These are phyloP conservation scores for Huntiella abstrusa DNA, from an alignment of 2,329 filamentous ascomycete genomes.

Conservation along the genomic window DNA sequence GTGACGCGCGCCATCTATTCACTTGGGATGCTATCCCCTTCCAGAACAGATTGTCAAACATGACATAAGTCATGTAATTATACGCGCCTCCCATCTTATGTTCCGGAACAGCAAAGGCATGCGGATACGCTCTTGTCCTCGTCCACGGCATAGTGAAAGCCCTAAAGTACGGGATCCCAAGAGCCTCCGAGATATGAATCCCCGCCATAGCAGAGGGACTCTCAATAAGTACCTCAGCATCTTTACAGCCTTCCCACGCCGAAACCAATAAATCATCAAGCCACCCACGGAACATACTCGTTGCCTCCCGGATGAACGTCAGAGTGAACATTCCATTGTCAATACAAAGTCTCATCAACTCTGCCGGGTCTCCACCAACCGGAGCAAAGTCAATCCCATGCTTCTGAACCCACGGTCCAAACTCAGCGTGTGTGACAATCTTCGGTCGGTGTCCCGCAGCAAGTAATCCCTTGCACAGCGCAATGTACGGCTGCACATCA, in stretches of 20 bases:
- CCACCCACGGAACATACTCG: constrained; percentile 80
- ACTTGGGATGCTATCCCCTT: constrained; percentile 78
- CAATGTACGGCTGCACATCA: constrained; percentile 95
- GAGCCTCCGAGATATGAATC: constrained; percentile 88
- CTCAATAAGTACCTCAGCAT: constrained; percentile 79
- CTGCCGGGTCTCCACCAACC: constrained; percentile 77
- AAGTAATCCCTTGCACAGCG: constrained; percentile 74
- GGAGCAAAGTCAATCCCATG: constrained; percentile 86
- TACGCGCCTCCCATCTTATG: constrained; percentile 89
- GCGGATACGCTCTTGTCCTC: constrained; percentile 81
- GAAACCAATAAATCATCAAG: constrained; percentile 72
- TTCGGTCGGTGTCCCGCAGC: constrained; percentile 71
- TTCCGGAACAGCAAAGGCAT: constrained; percentile 85
- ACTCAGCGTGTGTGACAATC: constrained; percentile 86
- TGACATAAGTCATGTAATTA: constrained; percentile 86
- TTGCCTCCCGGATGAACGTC: constrained; percentile 75
- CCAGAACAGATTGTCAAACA: constrained; percentile 97
- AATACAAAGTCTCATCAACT: constrained; percentile 90
- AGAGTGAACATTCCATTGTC: constrained; percentile 95
- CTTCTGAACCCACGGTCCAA: constrained; percentile 71
- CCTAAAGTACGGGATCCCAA: constrained; percentile 86
- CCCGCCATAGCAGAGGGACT: constrained; percentile 93
- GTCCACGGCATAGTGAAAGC: constrained; percentile 99
- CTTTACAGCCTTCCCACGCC: constrained; percentile 68
- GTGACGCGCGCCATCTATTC: constrained; percentile 77